A percentile compares a stretch with the other conserved stretches of the same genome.
These are phyloP conservation scores for Mucor indicus DNA, from an alignment of 371 early-diverging fungal genomes.

Conservation along the genomic window DNA sequence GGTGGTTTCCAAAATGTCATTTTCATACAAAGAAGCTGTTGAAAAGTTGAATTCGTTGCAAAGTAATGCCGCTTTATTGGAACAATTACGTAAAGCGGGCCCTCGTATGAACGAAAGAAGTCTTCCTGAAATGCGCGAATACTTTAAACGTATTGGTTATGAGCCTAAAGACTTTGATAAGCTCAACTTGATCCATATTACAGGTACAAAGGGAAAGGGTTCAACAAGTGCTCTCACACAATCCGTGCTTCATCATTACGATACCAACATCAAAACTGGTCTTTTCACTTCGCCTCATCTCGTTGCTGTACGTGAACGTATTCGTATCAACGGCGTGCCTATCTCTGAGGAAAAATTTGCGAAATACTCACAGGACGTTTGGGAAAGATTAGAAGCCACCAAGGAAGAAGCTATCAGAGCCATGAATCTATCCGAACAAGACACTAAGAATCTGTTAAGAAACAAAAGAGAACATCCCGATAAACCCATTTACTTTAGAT, in stretches of 20 bases:
- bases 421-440: constrained; percentile 17
- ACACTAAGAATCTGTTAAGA: constrained; percentile 24
- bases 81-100: constrained; percentile 69
- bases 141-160: constrained; percentile 70
- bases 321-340: constrained; percentile 87
- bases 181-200: constrained; percentile 77
- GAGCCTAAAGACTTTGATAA: constrained; percentile 62
- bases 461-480: constrained; percentile 46
- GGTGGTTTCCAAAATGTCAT: constrained; percentile 8
- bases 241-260: constrained; percentile 56
- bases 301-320: constrained; percentile 90
- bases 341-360: constrained; percentile 75
- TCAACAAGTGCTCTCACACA: constrained; percentile 75
- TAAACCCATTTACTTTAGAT: constrained; percentile 89
- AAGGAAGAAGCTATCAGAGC: constrained; percentile 38
- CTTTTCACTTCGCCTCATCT: constrained; percentile 94
- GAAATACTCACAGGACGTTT: constrained; percentile 84
- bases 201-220: constrained; percentile 91
- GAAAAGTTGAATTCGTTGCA: constrained; percentile 75
- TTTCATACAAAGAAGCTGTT: constrained; percentile 55
- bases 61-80: constrained; percentile 78
- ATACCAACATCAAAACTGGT: constrained; percentile 54
- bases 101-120: constrained; percentile 65
- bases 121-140: constrained; percentile 71
- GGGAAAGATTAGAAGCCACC: constrained; percentile 67